These are phyloP conservation scores for Citrus australasica DNA, from an alignment of 345 rosid genomes.

Conservation along the genomic window DNA sequence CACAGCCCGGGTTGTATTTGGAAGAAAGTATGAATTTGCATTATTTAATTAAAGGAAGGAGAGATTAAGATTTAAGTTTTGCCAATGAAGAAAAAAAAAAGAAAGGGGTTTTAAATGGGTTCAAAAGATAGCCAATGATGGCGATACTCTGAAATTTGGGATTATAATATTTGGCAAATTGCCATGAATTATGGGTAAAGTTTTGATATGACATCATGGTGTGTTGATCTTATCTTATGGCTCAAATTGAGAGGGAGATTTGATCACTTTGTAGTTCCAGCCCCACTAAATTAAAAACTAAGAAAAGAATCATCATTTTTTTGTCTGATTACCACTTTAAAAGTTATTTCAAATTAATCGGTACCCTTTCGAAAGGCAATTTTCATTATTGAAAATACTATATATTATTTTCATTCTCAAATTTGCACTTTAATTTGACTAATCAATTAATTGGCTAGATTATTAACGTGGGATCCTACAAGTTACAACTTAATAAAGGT, in stretches of 20 bases:
- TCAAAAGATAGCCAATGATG: slow-evolving; percentile 9
- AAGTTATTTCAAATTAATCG: background rate
- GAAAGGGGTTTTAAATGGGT: background rate
- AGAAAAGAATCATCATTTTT: background rate
- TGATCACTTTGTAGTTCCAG: background rate
- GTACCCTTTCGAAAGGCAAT: background rate
- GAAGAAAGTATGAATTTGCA: background rate
- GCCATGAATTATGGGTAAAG: slow-evolving; percentile 32
- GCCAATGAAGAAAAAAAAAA: background rate
- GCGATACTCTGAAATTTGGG: slow-evolving; percentile 11
- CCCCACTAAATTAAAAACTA: background rate
- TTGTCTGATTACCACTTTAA: background rate
- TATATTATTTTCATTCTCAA: background rate
- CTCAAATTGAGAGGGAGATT: slow-evolving; percentile 12
- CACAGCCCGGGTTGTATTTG: too few relatives aligned
- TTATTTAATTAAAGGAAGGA: background rate
- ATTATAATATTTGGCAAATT: background rate
- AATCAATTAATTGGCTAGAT: background rate
- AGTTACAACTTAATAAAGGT: background rate
- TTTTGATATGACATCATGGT: slow-evolving; percentile 25
- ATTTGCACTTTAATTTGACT: background rate
- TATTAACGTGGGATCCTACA: background rate
- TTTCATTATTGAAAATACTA: background rate
- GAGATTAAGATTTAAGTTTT: slow-evolving; percentile 23
- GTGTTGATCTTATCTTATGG: slow-evolving; percentile 18